Evolutionary conservation across 148 eudicot species (phyloP), one percentile per base, ranked within the genome.

Genomic region (Diospyros lotus): DNA sequence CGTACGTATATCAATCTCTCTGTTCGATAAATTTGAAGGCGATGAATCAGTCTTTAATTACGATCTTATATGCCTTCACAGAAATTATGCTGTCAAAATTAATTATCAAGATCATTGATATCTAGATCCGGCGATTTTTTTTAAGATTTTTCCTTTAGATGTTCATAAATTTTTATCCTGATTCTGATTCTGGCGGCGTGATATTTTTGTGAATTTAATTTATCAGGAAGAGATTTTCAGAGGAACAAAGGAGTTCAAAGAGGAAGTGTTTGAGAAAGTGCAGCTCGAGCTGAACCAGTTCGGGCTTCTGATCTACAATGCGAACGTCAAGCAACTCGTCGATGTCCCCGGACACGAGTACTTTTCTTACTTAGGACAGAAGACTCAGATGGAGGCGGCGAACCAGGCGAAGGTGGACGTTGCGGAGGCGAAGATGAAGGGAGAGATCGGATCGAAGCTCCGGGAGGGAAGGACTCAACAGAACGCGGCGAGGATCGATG

Each of bases 401-500:
- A 75, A 75, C 38, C 82, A 80, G 54, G 78, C 75, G 0, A 75
- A 48, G 9, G 40, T 75, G 2, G 82, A 80, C 12, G 82, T 75
- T 41, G 75, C 78, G 1, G 82, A 75, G 59, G 82, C 78, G 3
- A 71, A 13, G n/a, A 80, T 69, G 78, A 75, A 80, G 59, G 82
- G 82, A 9, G 78, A 80, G 52, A 54, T 80, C 3, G 82, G 82
- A 1, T 10, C 72, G 0, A 80, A 80, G 78, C 64, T 62, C 4
- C 9, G 82, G 46, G 50, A 55, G 4, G 82, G 82, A 18, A 63
- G 41, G 13, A 79, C 81, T 1, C 75, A 40, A 9, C 82, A 79
- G n/a, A 74, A 79, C 5, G 77, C 82, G 1, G 82, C 82, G 0
- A 75, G 70, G 39, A 80, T 75, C n/a, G 78, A 79, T 54, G 78